Conservation (phyloP, 148 eudicot genomes). For the Polygonum maritimum region DNA sequence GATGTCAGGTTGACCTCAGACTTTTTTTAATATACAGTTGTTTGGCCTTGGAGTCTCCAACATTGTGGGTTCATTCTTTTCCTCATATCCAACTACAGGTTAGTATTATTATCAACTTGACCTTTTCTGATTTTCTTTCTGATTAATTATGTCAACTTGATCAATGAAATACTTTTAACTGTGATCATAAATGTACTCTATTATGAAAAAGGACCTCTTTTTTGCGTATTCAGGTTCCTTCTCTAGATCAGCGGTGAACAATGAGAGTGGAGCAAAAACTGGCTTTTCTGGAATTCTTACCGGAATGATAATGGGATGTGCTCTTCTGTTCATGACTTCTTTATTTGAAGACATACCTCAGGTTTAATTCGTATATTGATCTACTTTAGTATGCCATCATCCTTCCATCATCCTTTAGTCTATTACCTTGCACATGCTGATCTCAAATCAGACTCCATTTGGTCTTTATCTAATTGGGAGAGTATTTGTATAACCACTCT, state of each 20-base stretch:
- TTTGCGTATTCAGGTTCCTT: slow-evolving; percentile 59
- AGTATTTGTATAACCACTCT: slow-evolving; percentile 1
- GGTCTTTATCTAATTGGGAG: slow-evolving; percentile 13
- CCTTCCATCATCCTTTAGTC: too few species aligned
- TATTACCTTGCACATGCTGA: too few species aligned
- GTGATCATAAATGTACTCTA: neutral
- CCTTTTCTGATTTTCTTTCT: neutral
- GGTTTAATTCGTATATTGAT: slow-evolving; percentile 28
- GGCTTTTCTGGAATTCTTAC: slow-evolving; percentile 82
- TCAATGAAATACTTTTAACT: neutral
- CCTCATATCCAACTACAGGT: slow-evolving; percentile 10
- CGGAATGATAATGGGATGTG: slow-evolving; percentile 77
- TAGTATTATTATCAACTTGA: neutral
- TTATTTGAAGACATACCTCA: slow-evolving; percentile 91
- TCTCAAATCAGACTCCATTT: neutral
- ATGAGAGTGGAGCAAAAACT: slow-evolving; percentile 99
- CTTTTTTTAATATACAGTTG: neutral
- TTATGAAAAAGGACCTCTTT: neutral
- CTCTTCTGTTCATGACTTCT: slow-evolving; percentile 80
- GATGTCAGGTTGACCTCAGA: neutral
- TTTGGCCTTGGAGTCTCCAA: slow-evolving; percentile 14
- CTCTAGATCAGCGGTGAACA: slow-evolving; percentile 96
- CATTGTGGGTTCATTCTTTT: slow-evolving; percentile 10
- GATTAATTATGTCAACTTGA: neutral
- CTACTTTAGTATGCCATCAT: neutral